Base-by-base conservation (phyloP, 1,284 basidiomycete species). In the Sphaerobolus stellatus region DNA sequence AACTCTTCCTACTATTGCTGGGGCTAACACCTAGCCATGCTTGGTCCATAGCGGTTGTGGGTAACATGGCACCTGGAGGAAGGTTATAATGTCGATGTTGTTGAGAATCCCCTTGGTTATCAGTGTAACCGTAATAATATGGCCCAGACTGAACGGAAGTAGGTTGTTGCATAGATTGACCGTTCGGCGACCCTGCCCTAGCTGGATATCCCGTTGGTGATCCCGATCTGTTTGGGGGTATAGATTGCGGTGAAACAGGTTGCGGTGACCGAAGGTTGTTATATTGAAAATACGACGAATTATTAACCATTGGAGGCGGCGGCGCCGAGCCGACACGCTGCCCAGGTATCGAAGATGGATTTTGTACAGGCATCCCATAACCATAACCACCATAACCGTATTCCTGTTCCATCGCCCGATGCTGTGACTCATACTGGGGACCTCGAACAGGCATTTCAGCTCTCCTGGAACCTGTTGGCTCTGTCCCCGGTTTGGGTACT, bases 381-480 rank as follows among this genome's bases (percentile, higher is more conserved):
- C 59, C 48, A 50, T 63, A 62, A 38, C 69, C 69, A 47, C 20
- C 59, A 28, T 53, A 63, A 38, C 68, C 66, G 59, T 89, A 90
- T 62, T 95, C 92, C 63, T 93, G 88, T 66, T 94, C 90, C 79
- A 97, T 91, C 57, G 88, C 90, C 20, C 89, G 85, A 68, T 92
- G 90, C 68, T 97, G 94, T 81, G 91, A 86, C 62, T 94, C 94
- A 67, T 96, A 98, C 64, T 92, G 90, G 22, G 94, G 92, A 8
- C 90, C 86, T 59, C 86, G 84, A 59, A 97, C 84, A 3, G 92
- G 85, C 72, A 84, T 91, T 71, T 97, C 95, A 20, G 89, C 90
- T 36, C 85, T 77, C 45, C 92, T 81, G 50, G 75, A 74, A n/a
- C 74, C 72, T 75, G 70, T 18, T 74, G 66, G 5, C 74, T 67